A percentile compares a stretch with the other conserved stretches of the same genome.
phyloP scores from a whole-genome alignment of 495 filamentous ascomycete genomes.

The Neurospora sp. region DNA sequence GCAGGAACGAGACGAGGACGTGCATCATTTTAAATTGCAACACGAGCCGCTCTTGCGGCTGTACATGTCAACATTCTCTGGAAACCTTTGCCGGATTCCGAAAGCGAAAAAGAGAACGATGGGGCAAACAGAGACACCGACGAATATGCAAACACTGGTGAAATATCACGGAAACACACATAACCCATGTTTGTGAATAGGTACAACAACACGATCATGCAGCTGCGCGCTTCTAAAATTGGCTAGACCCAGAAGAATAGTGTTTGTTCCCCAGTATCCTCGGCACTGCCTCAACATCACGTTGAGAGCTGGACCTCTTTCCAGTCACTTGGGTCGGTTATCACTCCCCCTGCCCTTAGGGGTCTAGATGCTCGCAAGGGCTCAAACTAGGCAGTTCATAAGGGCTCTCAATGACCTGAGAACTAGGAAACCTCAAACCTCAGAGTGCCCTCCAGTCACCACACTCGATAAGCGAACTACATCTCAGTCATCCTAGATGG shows the following conservation, averaged over 20 bases:
- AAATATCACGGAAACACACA: not conserved
- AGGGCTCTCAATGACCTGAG: not conserved
- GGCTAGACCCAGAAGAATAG: not conserved
- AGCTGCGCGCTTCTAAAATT: not conserved
- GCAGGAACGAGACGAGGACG: not conserved
- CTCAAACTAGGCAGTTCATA: not conserved
- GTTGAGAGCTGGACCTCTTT: not conserved
- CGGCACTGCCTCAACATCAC: not conserved
- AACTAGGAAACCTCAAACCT: not conserved
- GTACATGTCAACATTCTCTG: not conserved
- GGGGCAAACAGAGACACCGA: not conserved
- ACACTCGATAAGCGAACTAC: not conserved
- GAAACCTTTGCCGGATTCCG: not conserved
- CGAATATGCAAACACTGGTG: not conserved
- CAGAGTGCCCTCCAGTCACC: not conserved
- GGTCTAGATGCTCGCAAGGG: not conserved
- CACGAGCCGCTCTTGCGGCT: not conserved
- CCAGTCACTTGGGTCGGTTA: not conserved
- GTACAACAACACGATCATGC: not conserved
- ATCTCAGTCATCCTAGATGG: not conserved
- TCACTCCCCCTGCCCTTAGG: not conserved
- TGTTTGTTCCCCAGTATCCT: not conserved
- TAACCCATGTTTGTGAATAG: not conserved
- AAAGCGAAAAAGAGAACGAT: not conserved
- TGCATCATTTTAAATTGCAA: not conserved